Percentiles rank a stretch among this genome's conserved stretches.
Evolutionary conservation across 345 rosid species (phyloP).

Genomic region (Erucastrum elatum): DNA sequence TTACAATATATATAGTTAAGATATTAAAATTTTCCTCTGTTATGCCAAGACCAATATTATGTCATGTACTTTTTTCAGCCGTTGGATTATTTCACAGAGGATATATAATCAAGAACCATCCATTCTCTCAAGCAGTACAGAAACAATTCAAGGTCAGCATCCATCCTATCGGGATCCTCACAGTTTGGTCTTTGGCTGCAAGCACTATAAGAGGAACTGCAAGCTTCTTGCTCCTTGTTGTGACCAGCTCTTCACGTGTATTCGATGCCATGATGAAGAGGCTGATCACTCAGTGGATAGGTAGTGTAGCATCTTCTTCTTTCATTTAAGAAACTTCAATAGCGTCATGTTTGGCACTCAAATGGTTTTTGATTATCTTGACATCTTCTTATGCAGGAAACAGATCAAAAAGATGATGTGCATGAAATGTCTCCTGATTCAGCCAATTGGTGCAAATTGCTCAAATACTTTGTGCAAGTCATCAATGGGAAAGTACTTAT

Average conservation of each 20-base stretch:
- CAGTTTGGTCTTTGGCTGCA: constrained; percentile 63
- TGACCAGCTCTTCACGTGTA: constrained; percentile 66
- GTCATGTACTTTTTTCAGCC: constrained; percentile 46
- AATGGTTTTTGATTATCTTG: not conserved
- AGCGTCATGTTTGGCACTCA: not conserved
- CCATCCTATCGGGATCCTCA: constrained; percentile 71
- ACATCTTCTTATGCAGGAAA: constrained; percentile 49
- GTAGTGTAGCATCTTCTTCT: constrained; percentile 39
- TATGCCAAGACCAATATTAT: constrained; percentile 2
- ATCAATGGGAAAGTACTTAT: constrained; percentile 77
- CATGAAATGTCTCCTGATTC: constrained; percentile 69
- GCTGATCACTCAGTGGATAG: constrained; percentile 81
- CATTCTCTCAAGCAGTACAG: constrained; percentile 45
- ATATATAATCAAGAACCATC: constrained; percentile 27
- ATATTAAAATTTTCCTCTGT: not conserved
- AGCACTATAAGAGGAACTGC: constrained; percentile 81
- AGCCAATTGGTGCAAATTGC: constrained; percentile 66
- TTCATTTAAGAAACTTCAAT: not conserved
- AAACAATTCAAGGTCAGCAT: constrained; percentile 51
- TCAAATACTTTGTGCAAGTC: constrained; percentile 55
- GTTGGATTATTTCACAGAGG: constrained; percentile 77
- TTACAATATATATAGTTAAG: not conserved
- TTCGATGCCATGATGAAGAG: constrained; percentile 82
- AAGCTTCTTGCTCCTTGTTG: constrained; percentile 80
- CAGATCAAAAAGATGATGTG: constrained; percentile 85